A percentile compares a stretch with the other conserved stretches of the same genome.
Evolutionary conservation across 371 early-diverging fungal species (phyloP).

Genomic region (Coemansia sp.): DNA sequence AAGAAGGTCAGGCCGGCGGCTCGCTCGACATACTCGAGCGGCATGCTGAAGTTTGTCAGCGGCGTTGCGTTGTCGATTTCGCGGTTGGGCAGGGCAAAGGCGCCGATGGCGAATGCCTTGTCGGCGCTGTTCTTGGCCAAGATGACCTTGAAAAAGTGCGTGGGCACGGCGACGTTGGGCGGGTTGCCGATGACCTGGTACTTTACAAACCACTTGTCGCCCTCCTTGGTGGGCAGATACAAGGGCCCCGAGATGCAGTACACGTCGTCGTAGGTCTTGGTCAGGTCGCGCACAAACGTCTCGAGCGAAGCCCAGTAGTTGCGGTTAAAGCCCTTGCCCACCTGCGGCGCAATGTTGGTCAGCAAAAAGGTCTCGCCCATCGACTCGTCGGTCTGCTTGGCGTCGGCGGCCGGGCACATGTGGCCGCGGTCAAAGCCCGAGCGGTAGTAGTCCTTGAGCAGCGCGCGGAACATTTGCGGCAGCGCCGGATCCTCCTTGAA

Average conservation of each 20-base stretch:
- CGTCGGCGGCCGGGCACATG: conserved; percentile 83
- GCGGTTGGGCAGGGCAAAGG: conserved; percentile 87
- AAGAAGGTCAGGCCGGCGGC: conserved; percentile 79
- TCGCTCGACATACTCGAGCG: conserved; percentile 75
- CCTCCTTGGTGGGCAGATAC: conserved; percentile 68
- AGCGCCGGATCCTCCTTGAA: conserved; percentile 69
- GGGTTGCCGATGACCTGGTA: conserved; percentile 89
- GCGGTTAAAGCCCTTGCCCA: conserved; percentile 80
- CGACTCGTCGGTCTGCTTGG: conserved; percentile 63
- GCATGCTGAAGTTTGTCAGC: conserved; percentile 68
- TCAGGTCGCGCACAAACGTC: conserved; percentile 68
- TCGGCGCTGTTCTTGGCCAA: conserved; percentile 55
- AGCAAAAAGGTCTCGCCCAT: conserved; percentile 80
- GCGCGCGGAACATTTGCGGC: conserved; percentile 68
- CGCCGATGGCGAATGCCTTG: conserved; percentile 57
- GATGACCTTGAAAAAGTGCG: conserved; percentile 90
- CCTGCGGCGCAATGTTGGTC: conserved; percentile 81
- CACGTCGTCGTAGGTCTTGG: conserved; percentile 65
- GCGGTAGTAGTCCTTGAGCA: conserved; percentile 65
- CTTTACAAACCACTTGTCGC: conserved; percentile 73
- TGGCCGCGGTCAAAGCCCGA: conserved; percentile 83
- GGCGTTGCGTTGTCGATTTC: conserved; percentile 66
- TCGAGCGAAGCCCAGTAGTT: conserved; percentile 82
- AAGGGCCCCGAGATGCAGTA: conserved; percentile 80
- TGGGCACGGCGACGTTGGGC: conserved; percentile 89